Conservation (phyloP, 2,329 filamentous ascomycete species). For the Fusarium sp. region DNA sequence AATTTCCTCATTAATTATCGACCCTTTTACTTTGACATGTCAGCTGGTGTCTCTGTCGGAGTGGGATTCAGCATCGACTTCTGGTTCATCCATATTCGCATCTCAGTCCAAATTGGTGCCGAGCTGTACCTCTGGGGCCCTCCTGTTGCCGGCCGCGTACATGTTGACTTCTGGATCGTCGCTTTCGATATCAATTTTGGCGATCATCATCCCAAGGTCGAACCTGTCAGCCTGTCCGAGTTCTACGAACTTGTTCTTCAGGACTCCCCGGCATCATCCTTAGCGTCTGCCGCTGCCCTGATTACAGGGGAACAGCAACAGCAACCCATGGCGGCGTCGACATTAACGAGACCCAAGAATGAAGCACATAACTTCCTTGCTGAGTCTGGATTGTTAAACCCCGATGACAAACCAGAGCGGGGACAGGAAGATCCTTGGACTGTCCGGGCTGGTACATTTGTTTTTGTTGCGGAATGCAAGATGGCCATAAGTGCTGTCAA, state of each 20-base stretch:
- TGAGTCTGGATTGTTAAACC: neutral
- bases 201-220: neutral
- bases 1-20: constrained; percentile 53
- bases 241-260: constrained; percentile 13
- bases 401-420: neutral
- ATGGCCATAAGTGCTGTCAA: neutral
- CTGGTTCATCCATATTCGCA: neutral
- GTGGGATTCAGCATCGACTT: neutral
- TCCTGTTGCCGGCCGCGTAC: neutral
- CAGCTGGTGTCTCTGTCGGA: neutral
- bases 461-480: constrained; percentile 9
- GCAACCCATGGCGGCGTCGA: neutral
- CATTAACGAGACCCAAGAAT: neutral
- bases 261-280: neutral
- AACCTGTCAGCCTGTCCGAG: neutral
- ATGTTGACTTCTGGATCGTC: constrained; percentile 11
- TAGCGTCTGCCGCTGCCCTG: neutral
- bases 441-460: neutral
- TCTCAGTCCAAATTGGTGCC: neutral
- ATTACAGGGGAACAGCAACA: neutral
- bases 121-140: neutral
- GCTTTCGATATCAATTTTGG: constrained; percentile 12
- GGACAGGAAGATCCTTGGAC: constrained; percentile 4
- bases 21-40: constrained; percentile 5
- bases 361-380: constrained; percentile 13